These are phyloP conservation scores for Rostrohypoxylon terebratum DNA, from an alignment of 495 filamentous ascomycete species.

Conservation along the genomic window DNA sequence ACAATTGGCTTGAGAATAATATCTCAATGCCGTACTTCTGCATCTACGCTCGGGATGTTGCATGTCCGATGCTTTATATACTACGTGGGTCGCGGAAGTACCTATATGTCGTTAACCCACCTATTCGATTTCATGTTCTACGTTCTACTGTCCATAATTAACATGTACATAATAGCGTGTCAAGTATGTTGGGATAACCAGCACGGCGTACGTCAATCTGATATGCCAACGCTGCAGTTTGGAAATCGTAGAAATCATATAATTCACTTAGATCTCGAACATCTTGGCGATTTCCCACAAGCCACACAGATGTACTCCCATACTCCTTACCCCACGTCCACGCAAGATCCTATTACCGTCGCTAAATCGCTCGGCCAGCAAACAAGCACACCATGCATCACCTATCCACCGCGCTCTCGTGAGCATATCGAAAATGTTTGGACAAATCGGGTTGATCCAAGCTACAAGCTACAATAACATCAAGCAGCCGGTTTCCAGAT, in stretches of 20 bases:
- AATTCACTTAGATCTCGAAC: background rate
- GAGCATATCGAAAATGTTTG: background rate
- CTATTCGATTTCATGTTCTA: background rate
- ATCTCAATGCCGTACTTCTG: constrained; percentile 1
- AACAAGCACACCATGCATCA: constrained; percentile 7
- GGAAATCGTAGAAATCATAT: background rate
- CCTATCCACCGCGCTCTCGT: background rate
- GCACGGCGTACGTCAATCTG: background rate
- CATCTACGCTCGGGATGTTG: background rate
- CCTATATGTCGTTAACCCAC: background rate
- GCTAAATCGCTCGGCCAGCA: constrained; percentile 3
- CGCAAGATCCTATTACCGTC: constrained; percentile 12
- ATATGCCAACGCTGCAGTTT: background rate
- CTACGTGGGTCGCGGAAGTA: background rate
- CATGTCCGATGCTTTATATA: constrained; percentile 3
- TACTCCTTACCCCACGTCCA: background rate
- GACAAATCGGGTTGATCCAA: background rate
- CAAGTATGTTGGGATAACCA: background rate
- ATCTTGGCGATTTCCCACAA: background rate
- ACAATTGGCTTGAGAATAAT: background rate
- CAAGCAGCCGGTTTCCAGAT: constrained; percentile 9
- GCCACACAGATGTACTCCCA: background rate
- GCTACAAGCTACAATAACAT: background rate
- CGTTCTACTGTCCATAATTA: background rate
- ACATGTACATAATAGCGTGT: background rate